Conservation (phyloP, 2,329 filamentous ascomycete genomes). For the Westerdykella ornata region DNA sequence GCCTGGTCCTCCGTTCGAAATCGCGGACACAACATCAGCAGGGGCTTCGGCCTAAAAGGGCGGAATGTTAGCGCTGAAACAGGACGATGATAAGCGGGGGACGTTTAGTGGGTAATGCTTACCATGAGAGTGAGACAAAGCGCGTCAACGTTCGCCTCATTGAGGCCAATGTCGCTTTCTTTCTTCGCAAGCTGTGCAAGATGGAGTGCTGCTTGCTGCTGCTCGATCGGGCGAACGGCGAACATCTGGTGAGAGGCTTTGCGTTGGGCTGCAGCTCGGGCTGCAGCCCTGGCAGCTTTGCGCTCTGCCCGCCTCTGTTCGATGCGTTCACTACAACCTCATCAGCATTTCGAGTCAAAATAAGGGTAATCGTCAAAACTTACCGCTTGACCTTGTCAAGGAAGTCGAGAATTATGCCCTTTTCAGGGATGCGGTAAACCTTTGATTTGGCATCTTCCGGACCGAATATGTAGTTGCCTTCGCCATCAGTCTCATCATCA, state of each 20-base stretch:
- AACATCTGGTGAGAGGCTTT: constrained; percentile 25
- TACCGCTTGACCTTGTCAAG: constrained; percentile 54
- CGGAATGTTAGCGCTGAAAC: constrained; percentile 30
- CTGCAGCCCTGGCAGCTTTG: constrained; percentile 8
- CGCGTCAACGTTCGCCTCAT: constrained; percentile 40
- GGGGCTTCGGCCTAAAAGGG: constrained; percentile 38
- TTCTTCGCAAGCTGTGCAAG: constrained; percentile 53
- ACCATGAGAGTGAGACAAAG: constrained; percentile 59
- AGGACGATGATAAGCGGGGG: constrained; percentile 22
- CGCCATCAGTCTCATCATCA: constrained; percentile 39
- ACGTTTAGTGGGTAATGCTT: constrained; percentile 32
- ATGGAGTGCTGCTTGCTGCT: constrained; percentile 61
- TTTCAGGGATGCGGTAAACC: constrained; percentile 41
- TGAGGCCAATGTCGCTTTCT: constrained; percentile 46
- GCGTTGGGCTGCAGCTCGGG: constrained; percentile 15
- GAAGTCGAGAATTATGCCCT: constrained; percentile 50
- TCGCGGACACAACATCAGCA: constrained; percentile 27
- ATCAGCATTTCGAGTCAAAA: background rate
- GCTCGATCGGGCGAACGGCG: constrained; percentile 42
- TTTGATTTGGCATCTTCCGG: constrained; percentile 38
- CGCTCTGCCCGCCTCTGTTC: constrained; percentile 2
- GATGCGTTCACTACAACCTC: background rate
- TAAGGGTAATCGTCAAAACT: constrained; percentile 6
- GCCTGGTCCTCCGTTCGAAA: constrained; percentile 22
- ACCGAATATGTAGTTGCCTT: constrained; percentile 40